Conservation (phyloP, 129 eudicot species). For the Mikania micrantha region DNA sequence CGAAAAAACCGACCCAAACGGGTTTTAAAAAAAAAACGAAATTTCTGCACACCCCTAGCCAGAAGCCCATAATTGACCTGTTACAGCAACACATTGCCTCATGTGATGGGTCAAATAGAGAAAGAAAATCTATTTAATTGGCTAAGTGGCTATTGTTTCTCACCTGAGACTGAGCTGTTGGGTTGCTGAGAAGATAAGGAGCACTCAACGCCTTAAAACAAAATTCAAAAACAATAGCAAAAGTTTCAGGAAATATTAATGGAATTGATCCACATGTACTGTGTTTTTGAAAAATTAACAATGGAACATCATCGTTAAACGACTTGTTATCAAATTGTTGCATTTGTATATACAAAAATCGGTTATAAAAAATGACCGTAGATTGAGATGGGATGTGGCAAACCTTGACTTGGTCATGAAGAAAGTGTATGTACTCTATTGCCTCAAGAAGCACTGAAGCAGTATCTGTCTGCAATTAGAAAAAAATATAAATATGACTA, state of each 20-base stretch:
- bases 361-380: neutral
- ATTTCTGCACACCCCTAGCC: too few relatives aligned
- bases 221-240: neutral
- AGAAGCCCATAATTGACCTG: too few relatives aligned
- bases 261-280: neutral
- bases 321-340: neutral
- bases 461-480: conserved; percentile 72
- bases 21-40: too few relatives aligned
- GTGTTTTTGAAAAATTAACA: neutral
- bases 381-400: conserved; percentile 2
- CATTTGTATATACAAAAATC: neutral
- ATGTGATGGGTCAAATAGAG: neutral
- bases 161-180: conserved; percentile 40
- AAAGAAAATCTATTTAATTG: neutral
- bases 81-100: too few relatives aligned
- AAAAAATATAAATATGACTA: neutral
- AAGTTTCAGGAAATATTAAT: neutral
- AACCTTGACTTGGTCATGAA: conserved; percentile 96
- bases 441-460: conserved; percentile 95
- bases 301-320: neutral
- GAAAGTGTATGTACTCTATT: conserved; percentile 78
- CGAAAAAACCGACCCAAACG: too few relatives aligned
- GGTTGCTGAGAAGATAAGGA: conserved; percentile 61
- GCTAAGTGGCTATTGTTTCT: conserved; percentile 5
- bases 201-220: conserved; percentile 78